Base-by-base conservation (phyloP, 192 early-diverging fungal genomes). In the Umbelopsis sp. region DNA sequence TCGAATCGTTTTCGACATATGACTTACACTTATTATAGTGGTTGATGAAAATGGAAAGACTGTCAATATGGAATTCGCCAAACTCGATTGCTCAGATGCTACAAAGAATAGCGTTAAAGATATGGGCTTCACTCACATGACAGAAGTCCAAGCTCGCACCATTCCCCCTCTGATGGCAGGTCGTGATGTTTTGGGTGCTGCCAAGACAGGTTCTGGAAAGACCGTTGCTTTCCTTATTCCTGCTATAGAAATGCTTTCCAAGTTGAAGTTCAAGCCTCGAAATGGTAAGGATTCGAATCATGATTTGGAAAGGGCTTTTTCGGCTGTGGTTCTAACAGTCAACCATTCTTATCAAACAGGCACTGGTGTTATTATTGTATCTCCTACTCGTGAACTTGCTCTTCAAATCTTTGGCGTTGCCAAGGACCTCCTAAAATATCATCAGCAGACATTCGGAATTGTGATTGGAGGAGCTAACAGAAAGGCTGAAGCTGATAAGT, bases 391-490 rank as follows among this genome's bases (percentile, higher is more conserved):
- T 74, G 98, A 99, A 84, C 88, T 99, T 69, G 98, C 98, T 31
- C 85, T 99, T 68, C 98, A 99, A 81, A 98, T 98, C 75, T 96
- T 97, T 86, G 97, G 98, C 14, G 98, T 99, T 24, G 96, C 95
- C 24, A 96, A 96, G 69, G 96, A 99, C 44, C 86, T 99, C 62
- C 78, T 96, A 73, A 92, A 93, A 80, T 91, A 93, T 84, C 98
- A 99, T 78, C 89, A 93, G 65, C 95, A 98, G 77, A 99, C 98
- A 11, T 98, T 96, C 79, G 98, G 98, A 54, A 94, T 99, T 74
- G 93, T 98, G 41, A 98, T 98, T 87, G 98, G 98, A 54, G 98
- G 98, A 41, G 96, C 97, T 16, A 97, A 97, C 81, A 88, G 97
- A 74, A 92, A 92, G 73, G 96, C 95, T 36, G 97, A 99, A 84